These are phyloP conservation scores for Jaenimonas drosophilae DNA, from an alignment of 208 protist species.

Conservation along the genomic window DNA sequence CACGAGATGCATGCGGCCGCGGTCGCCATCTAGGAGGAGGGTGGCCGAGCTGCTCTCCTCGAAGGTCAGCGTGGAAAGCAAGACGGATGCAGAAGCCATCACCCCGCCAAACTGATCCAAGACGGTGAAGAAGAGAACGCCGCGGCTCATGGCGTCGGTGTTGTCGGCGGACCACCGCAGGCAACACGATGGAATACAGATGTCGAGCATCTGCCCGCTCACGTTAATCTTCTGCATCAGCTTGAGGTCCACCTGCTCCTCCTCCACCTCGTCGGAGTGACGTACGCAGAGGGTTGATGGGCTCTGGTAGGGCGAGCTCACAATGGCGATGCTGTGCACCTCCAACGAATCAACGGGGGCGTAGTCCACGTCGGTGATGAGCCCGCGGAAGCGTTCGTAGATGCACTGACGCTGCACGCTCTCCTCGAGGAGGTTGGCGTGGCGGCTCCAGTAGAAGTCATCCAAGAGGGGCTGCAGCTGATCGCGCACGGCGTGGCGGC, in stretches of 20 bases:
- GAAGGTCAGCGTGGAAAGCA: constrained; percentile 7
- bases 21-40: constrained; percentile 8
- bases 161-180: constrained; percentile 5
- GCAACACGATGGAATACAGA: constrained; percentile 6
- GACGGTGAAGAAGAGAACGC: constrained; percentile 17
- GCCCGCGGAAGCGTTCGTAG: neutral
- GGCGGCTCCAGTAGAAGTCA: constrained; percentile 24
- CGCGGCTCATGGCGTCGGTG: constrained; percentile 1
- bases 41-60: neutral
- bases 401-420: constrained; percentile 12
- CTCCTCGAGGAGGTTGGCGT: constrained; percentile 19
- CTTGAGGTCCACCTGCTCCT: constrained; percentile 5
- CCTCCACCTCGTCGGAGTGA: constrained; percentile 9
- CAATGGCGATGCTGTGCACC: constrained; percentile 13
- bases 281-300: constrained; percentile 7
- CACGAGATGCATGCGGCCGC: neutral
- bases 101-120: constrained; percentile 5
- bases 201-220: constrained; percentile 13
- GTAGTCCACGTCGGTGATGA: neutral
- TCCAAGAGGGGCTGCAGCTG: constrained; percentile 12
- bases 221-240: constrained; percentile 11
- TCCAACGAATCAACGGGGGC: constrained; percentile 1
- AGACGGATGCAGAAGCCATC: constrained; percentile 12
- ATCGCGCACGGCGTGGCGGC: constrained; percentile 3
- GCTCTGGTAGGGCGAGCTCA: constrained; percentile 3